Evolutionary conservation across 2,329 filamentous ascomycete genomes (phyloP), one percentile per base, ranked within the genome.

Genomic region (Xylaria sp.): DNA sequence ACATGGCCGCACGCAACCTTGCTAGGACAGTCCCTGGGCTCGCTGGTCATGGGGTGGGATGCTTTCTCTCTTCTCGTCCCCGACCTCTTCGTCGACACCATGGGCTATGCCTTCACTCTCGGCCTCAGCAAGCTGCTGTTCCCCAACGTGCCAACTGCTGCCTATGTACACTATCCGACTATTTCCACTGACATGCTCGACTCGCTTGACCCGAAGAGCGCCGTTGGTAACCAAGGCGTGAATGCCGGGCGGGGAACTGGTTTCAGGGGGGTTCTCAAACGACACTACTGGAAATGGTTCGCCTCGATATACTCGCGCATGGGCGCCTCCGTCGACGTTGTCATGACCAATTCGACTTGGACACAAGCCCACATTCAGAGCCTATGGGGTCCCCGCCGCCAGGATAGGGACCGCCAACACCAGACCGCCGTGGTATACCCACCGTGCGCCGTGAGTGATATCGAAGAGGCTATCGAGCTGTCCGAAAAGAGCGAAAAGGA

Each of bases 311-410:
- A 99, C 82, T 91, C 91, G 54, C 90, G 88, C 82, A 91, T 97
- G 53, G 96, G 96, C 25, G 88, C 91, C 25, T 90, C 91, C 18
- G 88, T 98, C 53, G 94, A 99, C 77, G 88, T 97, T 0, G 95
- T 98, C 73, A 97, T 98, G 93, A 97, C 96, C 67, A 99, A 99
- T 81, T 97, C 93, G 5, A 93, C 88, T 67, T 99, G 96, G 96
- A 99, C 96, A 0, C 92, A 96, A 73, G 86, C 82, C 1, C 94
- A 98, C 77, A 91, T 98, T 72, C 87, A 90, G 71, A 86, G 87
- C 8, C 85, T 98, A 8, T 98, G 95, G 95, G 91, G 90, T 0
- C 86, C 84, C 62, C 83, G 82, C 75, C 84, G 85, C 74, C 81
- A 76, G 54, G 81, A 82, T 68, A 81, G 82, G 69, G 76, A 77